These are phyloP conservation scores for Kitagawia praeruptora DNA, from an alignment of 129 eudicot genomes.

Conservation along the genomic window DNA sequence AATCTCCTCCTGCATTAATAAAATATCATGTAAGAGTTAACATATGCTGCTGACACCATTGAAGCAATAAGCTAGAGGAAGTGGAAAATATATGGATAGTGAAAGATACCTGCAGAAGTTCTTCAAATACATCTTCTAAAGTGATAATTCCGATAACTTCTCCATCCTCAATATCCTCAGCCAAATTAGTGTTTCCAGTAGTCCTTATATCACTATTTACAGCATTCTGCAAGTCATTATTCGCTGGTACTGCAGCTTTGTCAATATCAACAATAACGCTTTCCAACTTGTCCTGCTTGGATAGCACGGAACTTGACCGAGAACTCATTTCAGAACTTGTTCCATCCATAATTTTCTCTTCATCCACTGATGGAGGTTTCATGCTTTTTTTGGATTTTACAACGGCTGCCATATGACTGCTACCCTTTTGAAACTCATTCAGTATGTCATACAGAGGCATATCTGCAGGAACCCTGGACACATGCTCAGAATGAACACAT, in stretches of 20 bases:
- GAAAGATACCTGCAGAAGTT: constrained; percentile 77
- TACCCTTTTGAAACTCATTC: constrained; percentile 95
- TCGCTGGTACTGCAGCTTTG: constrained; percentile 20
- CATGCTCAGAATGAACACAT: not conserved
- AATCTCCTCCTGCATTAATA: constrained; percentile 77
- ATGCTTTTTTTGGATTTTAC: constrained; percentile 53
- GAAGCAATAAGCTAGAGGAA: not conserved
- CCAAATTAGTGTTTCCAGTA: constrained; percentile 32
- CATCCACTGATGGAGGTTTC: constrained; percentile 37
- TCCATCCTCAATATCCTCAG: constrained; percentile 74
- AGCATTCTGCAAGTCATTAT: constrained; percentile 5
- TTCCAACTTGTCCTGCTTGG: constrained; percentile 35
- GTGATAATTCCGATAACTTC: constrained; percentile 93
- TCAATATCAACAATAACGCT: constrained; percentile 64
- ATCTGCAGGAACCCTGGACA: constrained; percentile 83
- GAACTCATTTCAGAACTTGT: constrained; percentile 16
- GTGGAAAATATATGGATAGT: not conserved
- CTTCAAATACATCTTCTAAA: constrained; percentile 97
- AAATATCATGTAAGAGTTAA: not conserved
- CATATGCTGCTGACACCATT: not conserved
- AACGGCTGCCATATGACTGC: constrained; percentile 99
- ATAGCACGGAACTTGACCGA: constrained; percentile 31
- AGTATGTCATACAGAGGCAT: constrained; percentile 97
- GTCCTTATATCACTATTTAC: constrained; percentile 15
- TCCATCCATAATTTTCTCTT: constrained; percentile 32